Evolutionary conservation across 768 basidiomycete genomes (phyloP).

Genomic region (Gelatoporia subvermispora): DNA sequence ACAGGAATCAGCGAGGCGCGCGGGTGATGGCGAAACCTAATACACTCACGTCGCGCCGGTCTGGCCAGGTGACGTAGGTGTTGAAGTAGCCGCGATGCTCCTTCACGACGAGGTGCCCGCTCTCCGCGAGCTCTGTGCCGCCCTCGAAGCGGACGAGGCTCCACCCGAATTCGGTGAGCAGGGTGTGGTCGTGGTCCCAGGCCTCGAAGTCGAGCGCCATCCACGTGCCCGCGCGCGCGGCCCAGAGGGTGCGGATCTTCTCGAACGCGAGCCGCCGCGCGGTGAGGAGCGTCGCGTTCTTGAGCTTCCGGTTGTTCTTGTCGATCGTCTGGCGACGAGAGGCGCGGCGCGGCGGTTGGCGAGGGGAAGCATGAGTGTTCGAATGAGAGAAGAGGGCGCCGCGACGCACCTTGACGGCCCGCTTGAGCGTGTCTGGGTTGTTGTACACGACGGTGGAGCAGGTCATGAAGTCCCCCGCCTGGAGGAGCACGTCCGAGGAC

Average conservation of each 20-base stretch:
- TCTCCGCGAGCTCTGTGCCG: conserved; percentile 47
- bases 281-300: conserved; percentile 50
- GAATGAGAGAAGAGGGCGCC: background rate
- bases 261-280: conserved; percentile 64
- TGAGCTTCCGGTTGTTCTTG: conserved; percentile 76
- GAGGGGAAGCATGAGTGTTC: background rate
- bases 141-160: conserved; percentile 53
- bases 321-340: conserved; percentile 67
- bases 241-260: conserved; percentile 59
- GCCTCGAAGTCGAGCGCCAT: conserved; percentile 78
- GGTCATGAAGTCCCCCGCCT: conserved; percentile 48
- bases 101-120: conserved; percentile 63
- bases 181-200: conserved; percentile 72
- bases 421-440: conserved; percentile 50
- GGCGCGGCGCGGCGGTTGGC: background rate
- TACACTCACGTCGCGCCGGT: conserved; percentile 33
- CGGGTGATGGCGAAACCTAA: background rate
- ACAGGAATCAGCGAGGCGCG: background rate
- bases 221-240: conserved; percentile 63
- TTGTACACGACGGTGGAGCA: conserved; percentile 55
- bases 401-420: conserved; percentile 51
- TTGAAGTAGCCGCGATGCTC: conserved; percentile 58
- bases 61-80: conserved; percentile 52
- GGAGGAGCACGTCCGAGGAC: conserved; percentile 72
- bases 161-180: conserved; percentile 85